Evolutionary conservation across 129 eudicot species (phyloP), one percentile per base, ranked within the genome.

Genomic region (Lactuca sativa): DNA sequence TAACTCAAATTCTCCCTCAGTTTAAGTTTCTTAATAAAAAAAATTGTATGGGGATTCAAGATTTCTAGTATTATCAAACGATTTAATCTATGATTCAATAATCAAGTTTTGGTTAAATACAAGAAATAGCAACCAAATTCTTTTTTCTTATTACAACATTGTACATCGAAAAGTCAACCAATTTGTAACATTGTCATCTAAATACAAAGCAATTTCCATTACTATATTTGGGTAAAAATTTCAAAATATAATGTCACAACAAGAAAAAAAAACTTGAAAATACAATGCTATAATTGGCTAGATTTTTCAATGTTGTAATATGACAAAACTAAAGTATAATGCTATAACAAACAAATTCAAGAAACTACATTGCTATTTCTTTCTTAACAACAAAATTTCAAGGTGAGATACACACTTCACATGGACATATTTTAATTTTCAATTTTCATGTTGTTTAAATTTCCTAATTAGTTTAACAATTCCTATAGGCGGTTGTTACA

Each of bases 401-500:
- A 5, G 8, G 9, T 7, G 10, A 21, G 43, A 10, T 5, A 14
- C 62, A 0, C 41, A 11, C 14, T 49, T 44, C 6, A 47, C 16
- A 71, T 34, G 13, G 13, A 47, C 61, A 47, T 30, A 41, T 17
- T 56, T 0, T 25, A 25, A 25, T 25, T 25, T 25, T 25, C 30
- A 25, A 25, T 25, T 25, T 25, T 12, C 38, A 36, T 9, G 18
- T 33, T 59, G 16, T 44, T 43, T 43, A 16, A n/a, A 71, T 60
- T 59, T 60, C 59, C 21, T 34, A 49, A 60, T 17, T 38, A 4
- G 7, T 62, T 62, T 72, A 5, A 8, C 41, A 31, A 61, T 61
- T 7, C 67, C 37, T 33, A 9, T 84, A 93, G 98, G 98, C 98
- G 37, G 87, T 83, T 59, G 95, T 93, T 55, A 93, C 96, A 2